Percentiles rank a stretch among this genome's conserved stretches.
These are phyloP conservation scores for Aspergillus pseudoglaucus DNA, from an alignment of 2,329 filamentous ascomycete genomes.

Conservation along the genomic window DNA sequence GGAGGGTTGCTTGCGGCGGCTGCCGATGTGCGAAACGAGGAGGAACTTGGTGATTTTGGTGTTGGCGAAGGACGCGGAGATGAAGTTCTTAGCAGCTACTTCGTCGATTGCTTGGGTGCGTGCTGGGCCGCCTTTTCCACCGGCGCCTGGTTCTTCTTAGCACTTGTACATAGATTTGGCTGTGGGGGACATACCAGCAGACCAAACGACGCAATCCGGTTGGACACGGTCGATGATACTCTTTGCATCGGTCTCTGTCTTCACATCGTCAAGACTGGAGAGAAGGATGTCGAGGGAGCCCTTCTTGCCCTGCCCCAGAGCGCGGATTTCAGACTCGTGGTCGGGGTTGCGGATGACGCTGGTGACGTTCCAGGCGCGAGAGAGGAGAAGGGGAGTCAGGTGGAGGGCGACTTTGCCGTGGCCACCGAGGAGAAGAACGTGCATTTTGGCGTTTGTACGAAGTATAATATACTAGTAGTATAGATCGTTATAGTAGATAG, in stretches of 20 bases:
- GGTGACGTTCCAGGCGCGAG: constrained; percentile 68
- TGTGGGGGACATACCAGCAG: constrained; percentile 32
- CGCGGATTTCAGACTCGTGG: constrained; percentile 59
- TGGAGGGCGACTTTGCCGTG: constrained; percentile 72
- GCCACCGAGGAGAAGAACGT: constrained; percentile 69
- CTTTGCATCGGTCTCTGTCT: constrained; percentile 55
- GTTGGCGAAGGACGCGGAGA: constrained; percentile 41
- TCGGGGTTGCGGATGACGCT: constrained; percentile 69
- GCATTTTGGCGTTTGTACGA: constrained; percentile 19
- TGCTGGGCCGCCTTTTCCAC: constrained; percentile 47
- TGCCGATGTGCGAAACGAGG: constrained; percentile 49
- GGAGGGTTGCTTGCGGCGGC: constrained; percentile 40
- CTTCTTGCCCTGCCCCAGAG: constrained; percentile 50
- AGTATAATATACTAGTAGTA: background rate
- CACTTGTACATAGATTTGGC: background rate
- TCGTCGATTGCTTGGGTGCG: constrained; percentile 49
- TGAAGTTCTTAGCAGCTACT: constrained; percentile 50
- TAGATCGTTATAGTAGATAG: background rate
- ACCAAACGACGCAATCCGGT: constrained; percentile 44
- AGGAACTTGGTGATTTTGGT: constrained; percentile 48
- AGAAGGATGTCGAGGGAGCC: constrained; percentile 65
- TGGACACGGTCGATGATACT: constrained; percentile 47
- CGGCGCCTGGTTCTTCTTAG: constrained; percentile 48
- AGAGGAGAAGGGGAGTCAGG: constrained; percentile 69
- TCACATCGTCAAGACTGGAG: constrained; percentile 64